phyloP scores from a whole-genome alignment of 257 asterid species.

The Scutellaria barbata region DNA sequence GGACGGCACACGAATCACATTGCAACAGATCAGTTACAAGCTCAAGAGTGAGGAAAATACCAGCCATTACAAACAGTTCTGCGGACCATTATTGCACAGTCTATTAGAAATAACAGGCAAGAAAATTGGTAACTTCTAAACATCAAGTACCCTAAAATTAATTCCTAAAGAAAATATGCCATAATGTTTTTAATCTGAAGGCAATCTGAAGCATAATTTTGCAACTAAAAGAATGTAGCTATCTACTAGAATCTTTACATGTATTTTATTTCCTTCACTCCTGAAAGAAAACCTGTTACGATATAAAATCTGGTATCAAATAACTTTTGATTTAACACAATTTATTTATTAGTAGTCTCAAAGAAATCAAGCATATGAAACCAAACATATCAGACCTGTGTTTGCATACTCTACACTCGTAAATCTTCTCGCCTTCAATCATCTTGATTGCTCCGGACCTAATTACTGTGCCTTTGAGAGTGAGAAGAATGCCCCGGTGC shows the following conservation, averaged over 20 bases:
- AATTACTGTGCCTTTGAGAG: constrained; percentile 94
- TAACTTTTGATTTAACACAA: constrained; percentile 6
- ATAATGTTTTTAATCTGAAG: not conserved
- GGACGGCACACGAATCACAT: constrained; percentile 17
- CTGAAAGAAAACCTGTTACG: constrained; percentile 2
- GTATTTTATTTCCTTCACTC: constrained; percentile 2
- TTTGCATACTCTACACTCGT: constrained; percentile 83
- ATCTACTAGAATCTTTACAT: not conserved
- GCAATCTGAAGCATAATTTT: constrained; percentile 20
- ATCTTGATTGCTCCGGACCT: constrained; percentile 95
- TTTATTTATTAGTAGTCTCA: constrained; percentile 20
- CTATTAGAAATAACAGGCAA: not conserved
- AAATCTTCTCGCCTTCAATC: constrained; percentile 94
- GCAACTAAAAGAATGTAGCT: constrained; percentile 13
- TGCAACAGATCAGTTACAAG: constrained; percentile 1
- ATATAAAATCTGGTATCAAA: constrained; percentile 24
- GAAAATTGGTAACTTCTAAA: not conserved
- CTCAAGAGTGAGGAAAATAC: constrained; percentile 3
- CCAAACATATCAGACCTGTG: constrained; percentile 63
- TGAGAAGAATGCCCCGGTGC: constrained; percentile 91
- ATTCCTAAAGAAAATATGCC: constrained; percentile 7
- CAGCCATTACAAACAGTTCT: constrained; percentile 10
- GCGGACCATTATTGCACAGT: not conserved
- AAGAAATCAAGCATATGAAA: constrained; percentile 30
- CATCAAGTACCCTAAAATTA: constrained; percentile 23